These are phyloP conservation scores for Peronospora belbahrii DNA, from an alignment of 352 stramenopile species.

Conservation along the genomic window DNA sequence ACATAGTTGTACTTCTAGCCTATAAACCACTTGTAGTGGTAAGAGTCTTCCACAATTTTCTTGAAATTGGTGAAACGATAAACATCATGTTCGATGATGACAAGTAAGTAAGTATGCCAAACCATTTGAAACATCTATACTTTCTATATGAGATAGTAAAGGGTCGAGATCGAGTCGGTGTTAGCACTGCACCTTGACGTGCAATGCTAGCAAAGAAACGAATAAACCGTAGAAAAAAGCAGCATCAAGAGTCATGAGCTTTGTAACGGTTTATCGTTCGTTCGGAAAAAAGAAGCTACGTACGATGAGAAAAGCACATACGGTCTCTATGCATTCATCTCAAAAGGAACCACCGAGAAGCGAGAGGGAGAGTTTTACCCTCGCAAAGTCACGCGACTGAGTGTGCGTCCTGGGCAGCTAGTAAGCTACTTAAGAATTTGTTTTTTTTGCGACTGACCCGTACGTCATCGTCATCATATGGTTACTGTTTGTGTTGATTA, in stretches of 20 bases:
- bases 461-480: no score
- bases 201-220: slow-evolving; percentile 5
- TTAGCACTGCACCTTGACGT: not conserved
- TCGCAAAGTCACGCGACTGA: no score
- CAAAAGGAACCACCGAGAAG: slow-evolving; percentile 21
- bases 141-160: not conserved
- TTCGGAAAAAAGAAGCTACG: slow-evolving; percentile 13
- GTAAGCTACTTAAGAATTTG: slow-evolving; percentile 19
- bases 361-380: no score
- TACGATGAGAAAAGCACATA: slow-evolving; percentile 4
- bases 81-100: no score
- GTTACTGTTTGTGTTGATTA: no score
- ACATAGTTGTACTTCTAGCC: no score
- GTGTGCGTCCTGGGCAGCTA: not conserved
- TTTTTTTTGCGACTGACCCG: slow-evolving; percentile 19
- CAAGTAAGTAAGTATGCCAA: no score
- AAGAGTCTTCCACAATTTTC: no score
- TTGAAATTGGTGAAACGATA: no score
- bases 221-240: slow-evolving; percentile 28
- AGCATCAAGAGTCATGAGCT: slow-evolving; percentile 12
- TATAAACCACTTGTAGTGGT: no score
- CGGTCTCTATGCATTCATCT: not conserved
- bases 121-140: no score
- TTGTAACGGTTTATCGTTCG: slow-evolving; percentile 27
- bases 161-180: not conserved